Evolutionary conservation across 495 filamentous ascomycete species (phyloP), one percentile per base, ranked within the genome.

Genomic region (Aspergillus bridgeri): DNA sequence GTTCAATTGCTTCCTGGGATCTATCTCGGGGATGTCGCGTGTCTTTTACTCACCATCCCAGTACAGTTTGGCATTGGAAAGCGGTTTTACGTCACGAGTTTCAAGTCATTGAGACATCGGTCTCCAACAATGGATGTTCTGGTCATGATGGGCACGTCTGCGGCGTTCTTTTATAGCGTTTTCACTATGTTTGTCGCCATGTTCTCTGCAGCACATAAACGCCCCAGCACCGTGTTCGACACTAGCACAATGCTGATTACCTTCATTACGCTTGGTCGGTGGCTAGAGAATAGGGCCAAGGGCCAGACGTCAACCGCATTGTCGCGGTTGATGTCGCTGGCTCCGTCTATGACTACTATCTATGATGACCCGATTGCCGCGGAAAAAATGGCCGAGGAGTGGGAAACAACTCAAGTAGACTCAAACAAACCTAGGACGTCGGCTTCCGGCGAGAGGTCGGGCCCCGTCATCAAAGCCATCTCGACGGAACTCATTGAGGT

Each of bases 201-300:
- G 21, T 48, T 88, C 3, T 75, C 80, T 29, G 72, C 79, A 7
- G 86, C 89, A 5, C 92, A 97, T 64, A 80, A 77, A 7, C 81
- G 86, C 20, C 94, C 94, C 2, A 85, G 83, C 54, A 96, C 90
- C 6, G 88, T 98, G 3, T 99, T 98, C 60, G 94, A 99, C 62
- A 99, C 94, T 0, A 96, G 92, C 69, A 97, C 91, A 21, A 99
- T 98, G 95, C 83, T 99, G 21, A 96, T 99, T 67, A 96, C 91
- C 0, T 98, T 98, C 71, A 90, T 96, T 70, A 90, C 90, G 0
- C 77, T 99, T 3, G 92, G 94, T 22, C 85, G 94, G 33, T 98
- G 89, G 76, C 70, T 99, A 8, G 94, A 99, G 70, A 99, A 98
- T 63, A 80, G 89, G 15, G 94, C 94, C 19, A 99, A 99, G 72